phyloP scores from a whole-genome alignment of 805 yeast genomes.

The Saccharomyces kudriavzevii region DNA sequence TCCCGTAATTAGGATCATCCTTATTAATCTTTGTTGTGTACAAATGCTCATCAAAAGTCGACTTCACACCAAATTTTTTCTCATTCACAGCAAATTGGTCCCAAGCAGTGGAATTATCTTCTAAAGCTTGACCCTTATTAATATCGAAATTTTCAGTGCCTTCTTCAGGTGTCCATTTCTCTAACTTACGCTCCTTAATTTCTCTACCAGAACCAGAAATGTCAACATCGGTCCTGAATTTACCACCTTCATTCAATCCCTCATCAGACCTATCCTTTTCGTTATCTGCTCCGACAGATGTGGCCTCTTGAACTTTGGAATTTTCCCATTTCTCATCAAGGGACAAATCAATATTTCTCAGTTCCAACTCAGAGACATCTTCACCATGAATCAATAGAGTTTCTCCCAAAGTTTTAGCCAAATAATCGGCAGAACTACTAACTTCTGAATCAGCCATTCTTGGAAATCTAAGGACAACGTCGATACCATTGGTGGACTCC shows the following conservation, averaged over 20 bases:
- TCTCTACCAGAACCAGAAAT: constrained; percentile 47
- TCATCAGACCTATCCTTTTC: constrained; percentile 7
- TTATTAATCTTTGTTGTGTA: constrained; percentile 76
- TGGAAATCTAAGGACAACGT: constrained; percentile 50
- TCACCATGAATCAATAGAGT: constrained; percentile 27
- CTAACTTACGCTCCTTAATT: constrained; percentile 61
- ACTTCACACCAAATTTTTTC: constrained; percentile 77
- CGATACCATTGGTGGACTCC: constrained; percentile 39
- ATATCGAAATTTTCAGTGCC: constrained; percentile 10
- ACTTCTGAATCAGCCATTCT: constrained; percentile 31
- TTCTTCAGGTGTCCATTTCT: constrained; percentile 77
- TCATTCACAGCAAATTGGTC: constrained; percentile 94
- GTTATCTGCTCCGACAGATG: constrained; percentile 5
- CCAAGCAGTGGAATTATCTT: constrained; percentile 46
- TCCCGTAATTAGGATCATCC: constrained; percentile 62
- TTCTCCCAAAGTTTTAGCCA: constrained; percentile 17
- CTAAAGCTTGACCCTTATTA: constrained; percentile 25
- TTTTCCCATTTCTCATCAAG: constrained; percentile 18
- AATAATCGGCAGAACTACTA: constrained; percentile 17
- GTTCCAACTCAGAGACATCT: constrained; percentile 35
- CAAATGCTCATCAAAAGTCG: constrained; percentile 72
- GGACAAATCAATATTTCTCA: constrained; percentile 29
- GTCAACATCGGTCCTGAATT: constrained; percentile 78
- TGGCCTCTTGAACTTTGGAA: constrained; percentile 5
- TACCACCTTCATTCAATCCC: constrained; percentile 14